These are phyloP conservation scores for Clausena lansium DNA, from an alignment of 345 rosid genomes.

Conservation along the genomic window DNA sequence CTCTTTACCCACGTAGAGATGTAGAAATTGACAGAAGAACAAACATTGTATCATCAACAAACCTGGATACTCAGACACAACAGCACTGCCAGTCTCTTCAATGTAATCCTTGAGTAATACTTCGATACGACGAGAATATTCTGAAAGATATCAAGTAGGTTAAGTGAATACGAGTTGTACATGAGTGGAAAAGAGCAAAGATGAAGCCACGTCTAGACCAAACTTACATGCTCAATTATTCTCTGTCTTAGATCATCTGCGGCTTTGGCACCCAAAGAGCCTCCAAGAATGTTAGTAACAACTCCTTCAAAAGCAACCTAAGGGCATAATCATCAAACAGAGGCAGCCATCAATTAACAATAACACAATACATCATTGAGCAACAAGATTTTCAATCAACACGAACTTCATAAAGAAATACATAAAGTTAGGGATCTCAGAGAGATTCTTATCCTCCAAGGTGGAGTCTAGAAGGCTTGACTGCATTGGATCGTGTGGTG, in stretches of 20 bases:
- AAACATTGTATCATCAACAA: background rate
- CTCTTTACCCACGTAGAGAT: background rate
- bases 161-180: background rate
- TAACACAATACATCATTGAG: background rate
- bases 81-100: slow-evolving; percentile 86
- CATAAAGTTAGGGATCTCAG: slow-evolving; percentile 82
- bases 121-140: slow-evolving; percentile 95
- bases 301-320: slow-evolving; percentile 80
- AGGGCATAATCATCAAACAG: slow-evolving; percentile 8
- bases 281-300: slow-evolving; percentile 85
- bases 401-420: slow-evolving; percentile 17
- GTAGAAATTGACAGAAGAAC: background rate
- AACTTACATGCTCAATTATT: slow-evolving; percentile 86
- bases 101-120: slow-evolving; percentile 84
- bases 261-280: slow-evolving; percentile 87
- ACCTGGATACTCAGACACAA: slow-evolving; percentile 85
- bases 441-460: slow-evolving; percentile 75
- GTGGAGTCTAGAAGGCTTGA: slow-evolving; percentile 79
- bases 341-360: background rate
- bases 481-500: slow-evolving; percentile 85
- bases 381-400: background rate
- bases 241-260: slow-evolving; percentile 90
- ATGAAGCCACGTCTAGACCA: background rate
- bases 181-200: slow-evolving; percentile 1
- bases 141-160: slow-evolving; percentile 44